phyloP scores from a whole-genome alignment of 305 asterid genomes.

The Rubia peregrina region DNA sequence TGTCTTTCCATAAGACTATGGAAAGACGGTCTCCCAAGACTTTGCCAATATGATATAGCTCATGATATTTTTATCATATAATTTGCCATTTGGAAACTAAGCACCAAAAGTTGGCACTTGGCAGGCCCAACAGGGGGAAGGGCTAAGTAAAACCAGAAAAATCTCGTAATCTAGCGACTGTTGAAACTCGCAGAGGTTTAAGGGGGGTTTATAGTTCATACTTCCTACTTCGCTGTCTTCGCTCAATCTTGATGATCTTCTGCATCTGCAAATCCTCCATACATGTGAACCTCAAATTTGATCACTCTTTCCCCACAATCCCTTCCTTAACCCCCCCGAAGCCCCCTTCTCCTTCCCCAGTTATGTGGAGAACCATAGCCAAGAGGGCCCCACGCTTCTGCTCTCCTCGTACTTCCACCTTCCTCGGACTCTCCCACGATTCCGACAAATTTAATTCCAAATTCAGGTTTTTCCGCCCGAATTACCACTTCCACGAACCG shows the following conservation, averaged over 20 bases:
- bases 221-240: not conserved
- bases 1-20: no score
- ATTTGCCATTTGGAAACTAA: no score
- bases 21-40: no score
- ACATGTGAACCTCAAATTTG: constrained; percentile 25
- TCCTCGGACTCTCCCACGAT: constrained; percentile 33
- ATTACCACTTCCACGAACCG: not conserved
- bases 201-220: constrained; percentile 22
- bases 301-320: constrained; percentile 18
- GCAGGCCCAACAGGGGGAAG: not conserved
- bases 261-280: constrained; percentile 36
- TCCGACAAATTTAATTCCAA: constrained; percentile 21
- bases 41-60: no score
- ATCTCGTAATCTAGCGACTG: not conserved
- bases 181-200: constrained; percentile 19
- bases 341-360: constrained; percentile 26
- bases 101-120: not conserved
- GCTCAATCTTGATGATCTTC: constrained; percentile 46
- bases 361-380: constrained; percentile 68
- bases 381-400: constrained; percentile 35
- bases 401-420: constrained; percentile 20
- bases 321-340: constrained; percentile 22
- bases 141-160: constrained; percentile 1
- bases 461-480: not conserved
- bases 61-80: no score